Conservation (phyloP, 768 basidiomycete genomes). For the Galerina sulciceps region DNA sequence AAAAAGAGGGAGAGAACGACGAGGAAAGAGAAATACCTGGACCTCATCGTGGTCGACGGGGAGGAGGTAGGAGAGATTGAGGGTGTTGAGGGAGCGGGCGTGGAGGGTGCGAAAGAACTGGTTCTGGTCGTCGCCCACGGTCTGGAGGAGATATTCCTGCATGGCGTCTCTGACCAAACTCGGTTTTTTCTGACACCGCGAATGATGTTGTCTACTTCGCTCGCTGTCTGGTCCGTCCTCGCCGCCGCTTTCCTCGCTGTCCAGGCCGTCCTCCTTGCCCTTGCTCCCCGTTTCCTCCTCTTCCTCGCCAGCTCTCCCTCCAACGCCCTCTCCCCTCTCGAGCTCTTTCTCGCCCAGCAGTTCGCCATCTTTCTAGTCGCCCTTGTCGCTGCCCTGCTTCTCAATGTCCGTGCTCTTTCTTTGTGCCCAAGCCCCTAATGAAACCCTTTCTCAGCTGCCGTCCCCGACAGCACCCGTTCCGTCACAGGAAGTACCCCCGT, state of each 20-base stretch:
- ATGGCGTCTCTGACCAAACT: constrained; percentile 29
- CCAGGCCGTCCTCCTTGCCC: constrained; percentile 27
- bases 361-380: constrained; percentile 65
- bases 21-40: constrained; percentile 41
- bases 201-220: constrained; percentile 26
- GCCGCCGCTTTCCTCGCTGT: constrained; percentile 29
- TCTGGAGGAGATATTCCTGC: constrained; percentile 23
- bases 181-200: constrained; percentile 23
- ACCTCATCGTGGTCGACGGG: constrained; percentile 72
- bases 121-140: constrained; percentile 47
- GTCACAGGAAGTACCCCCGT: constrained; percentile 21
- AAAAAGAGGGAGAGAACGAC: background rate
- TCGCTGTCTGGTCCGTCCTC: constrained; percentile 36
- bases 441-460: constrained; percentile 12
- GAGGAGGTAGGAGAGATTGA: constrained; percentile 63
- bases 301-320: constrained; percentile 59
- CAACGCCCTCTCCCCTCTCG: constrained; percentile 61
- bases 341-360: constrained; percentile 70
- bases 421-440: background rate
- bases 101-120: constrained; percentile 58
- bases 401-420: constrained; percentile 48
- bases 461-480: constrained; percentile 43
- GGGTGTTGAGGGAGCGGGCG: constrained; percentile 56
- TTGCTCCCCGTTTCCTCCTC: constrained; percentile 68
- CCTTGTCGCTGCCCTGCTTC: constrained; percentile 56